Percentiles rank a stretch among this genome's conserved stretches.
Evolutionary conservation across 1,284 basidiomycete genomes (phyloP).

Genomic region (Mycena sp.): DNA sequence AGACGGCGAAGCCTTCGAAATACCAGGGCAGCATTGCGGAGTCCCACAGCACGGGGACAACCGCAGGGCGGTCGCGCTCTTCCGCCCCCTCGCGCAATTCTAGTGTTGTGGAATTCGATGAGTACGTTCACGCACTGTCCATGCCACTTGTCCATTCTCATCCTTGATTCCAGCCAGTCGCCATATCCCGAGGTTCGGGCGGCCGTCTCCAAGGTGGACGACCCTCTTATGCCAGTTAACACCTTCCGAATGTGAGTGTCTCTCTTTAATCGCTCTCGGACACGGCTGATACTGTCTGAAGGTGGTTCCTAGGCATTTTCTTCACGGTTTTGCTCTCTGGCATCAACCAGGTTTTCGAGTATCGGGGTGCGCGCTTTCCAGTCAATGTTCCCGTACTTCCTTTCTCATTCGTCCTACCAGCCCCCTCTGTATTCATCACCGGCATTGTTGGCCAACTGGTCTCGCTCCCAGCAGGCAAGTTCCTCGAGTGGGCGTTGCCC

Average conservation of each 20-base stretch:
- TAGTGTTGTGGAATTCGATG: slow-evolving; percentile 70
- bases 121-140: slow-evolving; percentile 57
- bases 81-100: slow-evolving; percentile 52
- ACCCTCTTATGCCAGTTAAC: slow-evolving; percentile 80
- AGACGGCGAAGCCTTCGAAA: neutral
- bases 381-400: neutral
- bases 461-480: slow-evolving; percentile 56
- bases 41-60: slow-evolving; percentile 13
- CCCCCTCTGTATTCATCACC: slow-evolving; percentile 54
- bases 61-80: slow-evolving; percentile 59
- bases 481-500: slow-evolving; percentile 50
- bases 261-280: slow-evolving; percentile 12
- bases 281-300: slow-evolving; percentile 33
- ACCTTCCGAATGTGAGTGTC: slow-evolving; percentile 78
- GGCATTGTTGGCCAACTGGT: slow-evolving; percentile 58
- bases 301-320: slow-evolving; percentile 79
- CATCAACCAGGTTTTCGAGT: slow-evolving; percentile 74
- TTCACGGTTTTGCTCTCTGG: slow-evolving; percentile 65
- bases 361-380: slow-evolving; percentile 66
- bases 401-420: slow-evolving; percentile 44
- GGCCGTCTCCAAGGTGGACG: slow-evolving; percentile 84
- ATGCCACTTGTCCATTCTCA: slow-evolving; percentile 15
- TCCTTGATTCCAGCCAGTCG: slow-evolving; percentile 66
- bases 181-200: slow-evolving; percentile 91
- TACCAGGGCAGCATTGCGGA: neutral